phyloP scores from a whole-genome alignment of 2,329 filamentous ascomycete genomes.

The Diaporthe ilicicola region DNA sequence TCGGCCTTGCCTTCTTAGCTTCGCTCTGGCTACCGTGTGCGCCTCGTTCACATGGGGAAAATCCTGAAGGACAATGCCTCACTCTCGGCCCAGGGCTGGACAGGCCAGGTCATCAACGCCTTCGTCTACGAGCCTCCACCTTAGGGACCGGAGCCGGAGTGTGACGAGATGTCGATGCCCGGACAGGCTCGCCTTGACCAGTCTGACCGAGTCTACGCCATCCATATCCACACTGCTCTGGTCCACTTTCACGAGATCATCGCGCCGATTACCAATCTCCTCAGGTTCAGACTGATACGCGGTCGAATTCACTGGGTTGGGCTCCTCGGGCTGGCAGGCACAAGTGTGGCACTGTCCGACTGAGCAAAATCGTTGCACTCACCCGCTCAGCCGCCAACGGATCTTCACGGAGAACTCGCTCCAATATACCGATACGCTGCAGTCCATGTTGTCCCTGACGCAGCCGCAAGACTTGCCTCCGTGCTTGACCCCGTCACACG shows the following conservation, averaged over 20 bases:
- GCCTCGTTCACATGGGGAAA: slow-evolving; percentile 83
- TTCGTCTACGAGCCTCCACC: slow-evolving; percentile 63
- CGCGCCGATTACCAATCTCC: background rate
- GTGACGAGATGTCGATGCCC: background rate
- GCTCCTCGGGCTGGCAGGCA: background rate
- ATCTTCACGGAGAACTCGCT: background rate
- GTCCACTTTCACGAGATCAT: background rate
- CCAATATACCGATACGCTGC: background rate
- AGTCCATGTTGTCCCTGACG: background rate
- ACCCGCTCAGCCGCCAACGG: background rate
- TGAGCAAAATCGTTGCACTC: background rate
- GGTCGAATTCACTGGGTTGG: background rate
- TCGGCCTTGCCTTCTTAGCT: background rate
- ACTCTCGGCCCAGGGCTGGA: slow-evolving; percentile 77
- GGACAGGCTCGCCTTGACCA: background rate
- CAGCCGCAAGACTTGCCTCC: background rate
- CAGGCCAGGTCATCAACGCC: slow-evolving; percentile 79
- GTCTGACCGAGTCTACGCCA: background rate
- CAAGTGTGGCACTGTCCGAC: background rate
- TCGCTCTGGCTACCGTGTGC: slow-evolving; percentile 50
- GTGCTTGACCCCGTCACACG: background rate
- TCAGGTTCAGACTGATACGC: background rate
- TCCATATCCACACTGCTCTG: background rate
- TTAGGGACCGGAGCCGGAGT: slow-evolving; percentile 11
- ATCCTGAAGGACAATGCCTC: slow-evolving; percentile 75